Base-by-base conservation (phyloP, 768 basidiomycete genomes). In the Mycena venus region DNA sequence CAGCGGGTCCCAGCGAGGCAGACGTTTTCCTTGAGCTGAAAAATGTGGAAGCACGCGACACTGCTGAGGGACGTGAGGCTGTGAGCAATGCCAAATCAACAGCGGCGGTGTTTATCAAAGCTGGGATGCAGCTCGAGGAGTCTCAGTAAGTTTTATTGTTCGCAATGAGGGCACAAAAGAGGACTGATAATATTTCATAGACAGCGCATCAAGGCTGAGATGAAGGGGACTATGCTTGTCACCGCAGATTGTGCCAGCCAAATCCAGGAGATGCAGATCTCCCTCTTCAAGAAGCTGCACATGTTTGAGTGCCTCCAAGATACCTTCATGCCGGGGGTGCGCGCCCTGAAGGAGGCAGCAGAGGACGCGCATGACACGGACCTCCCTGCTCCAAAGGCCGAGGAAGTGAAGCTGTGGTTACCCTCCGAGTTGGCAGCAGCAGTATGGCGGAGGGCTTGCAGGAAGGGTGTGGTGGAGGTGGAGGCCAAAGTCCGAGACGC, bases 351-450 rank as follows among this genome's bases (percentile, higher is more conserved):
- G 58, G 40, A 36, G 64, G 60, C 23, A 6, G 71, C 51, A 21
- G 77, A 78, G 42, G 67, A 68, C n/a, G 5, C 15, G 32, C 61
- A 68, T 12, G 67, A 72, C 42, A 3, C 53, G 14, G 67, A 72
- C 2, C 14, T 11, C 6, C 36, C 56, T 0, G 47, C 77, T 0
- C 51, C 55, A 9, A 47, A n/a, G 25, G 74, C 78, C 9, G 78
- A 75, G 38, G 58, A 61, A n/a, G 21, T 75, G 0, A 60, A 44
- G 63, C 72, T 78, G 0, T 78, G 68, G 67, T 15, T 78, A 4
- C 77, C 72, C 0, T 73, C 64, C 0, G 59, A 65, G 4, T 19
- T 78, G 44, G 27, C 40, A 4, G 1, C 8, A 19, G 40, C 14
- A 14, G n/a, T 40, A 15, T 64, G 62, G 3, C 12, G 29, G 7